phyloP scores from a whole-genome alignment of 495 filamentous ascomycete species.

The Sabuloglossum arenarium region DNA sequence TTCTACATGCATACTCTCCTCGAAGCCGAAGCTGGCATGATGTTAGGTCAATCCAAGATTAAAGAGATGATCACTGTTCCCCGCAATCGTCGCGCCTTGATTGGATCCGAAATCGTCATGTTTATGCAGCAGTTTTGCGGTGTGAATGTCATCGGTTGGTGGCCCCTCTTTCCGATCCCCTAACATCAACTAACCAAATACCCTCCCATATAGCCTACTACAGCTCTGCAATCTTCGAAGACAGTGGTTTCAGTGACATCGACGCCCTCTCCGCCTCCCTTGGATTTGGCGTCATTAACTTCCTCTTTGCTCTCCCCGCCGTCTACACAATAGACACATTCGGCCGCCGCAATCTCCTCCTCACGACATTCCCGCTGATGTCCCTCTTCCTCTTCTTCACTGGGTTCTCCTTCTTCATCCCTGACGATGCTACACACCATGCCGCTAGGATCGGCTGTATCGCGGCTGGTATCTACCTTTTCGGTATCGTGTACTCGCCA shows the following conservation, averaged over 20 bases:
- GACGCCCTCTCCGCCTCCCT: constrained; percentile 44
- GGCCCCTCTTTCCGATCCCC: background rate
- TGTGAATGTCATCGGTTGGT: constrained; percentile 32
- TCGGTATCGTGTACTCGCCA: constrained; percentile 54
- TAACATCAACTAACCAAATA: background rate
- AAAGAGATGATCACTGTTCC: constrained; percentile 51
- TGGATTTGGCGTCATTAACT: constrained; percentile 63
- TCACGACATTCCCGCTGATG: constrained; percentile 65
- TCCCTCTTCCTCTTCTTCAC: constrained; percentile 51
- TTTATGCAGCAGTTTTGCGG: constrained; percentile 58
- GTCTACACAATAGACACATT: constrained; percentile 70
- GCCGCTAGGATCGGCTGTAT: constrained; percentile 28
- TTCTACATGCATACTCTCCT: constrained; percentile 63
- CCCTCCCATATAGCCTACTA: constrained; percentile 35
- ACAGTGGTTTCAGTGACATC: constrained; percentile 27
- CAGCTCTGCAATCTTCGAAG: constrained; percentile 29
- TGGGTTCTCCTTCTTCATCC: constrained; percentile 63
- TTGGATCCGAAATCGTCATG: constrained; percentile 61
- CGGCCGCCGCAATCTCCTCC: constrained; percentile 57
- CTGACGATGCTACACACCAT: constrained; percentile 14
- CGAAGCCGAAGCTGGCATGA: constrained; percentile 39
- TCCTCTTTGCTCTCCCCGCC: constrained; percentile 56
- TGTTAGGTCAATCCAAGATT: constrained; percentile 35
- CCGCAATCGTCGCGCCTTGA: constrained; percentile 57
- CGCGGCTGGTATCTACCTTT: constrained; percentile 52